Base-by-base conservation (phyloP, 371 early-diverging fungal species). In the Actinomucor elegans region DNA sequence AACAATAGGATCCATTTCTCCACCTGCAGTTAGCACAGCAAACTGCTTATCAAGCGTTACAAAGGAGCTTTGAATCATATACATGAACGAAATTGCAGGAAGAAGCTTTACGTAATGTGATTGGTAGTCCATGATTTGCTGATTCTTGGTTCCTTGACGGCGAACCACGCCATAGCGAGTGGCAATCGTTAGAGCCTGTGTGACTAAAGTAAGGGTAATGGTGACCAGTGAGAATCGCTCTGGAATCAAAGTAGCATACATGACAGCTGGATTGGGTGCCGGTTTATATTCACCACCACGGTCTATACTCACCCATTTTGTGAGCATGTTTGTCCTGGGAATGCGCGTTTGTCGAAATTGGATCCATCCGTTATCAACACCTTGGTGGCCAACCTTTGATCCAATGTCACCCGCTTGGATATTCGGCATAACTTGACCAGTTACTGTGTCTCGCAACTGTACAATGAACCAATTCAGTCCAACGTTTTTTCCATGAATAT, bases 281-380 rank as follows among this genome's bases (percentile, higher is more conserved):
- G 80, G 76, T 5, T 56, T 71, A 48, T 79, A 89, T 27, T 71
- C 71, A 37, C 91, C 92, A 43, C 77, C 69, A 24, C 80, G 68
- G 40, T 64, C 70, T 45, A 90, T 80, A 14, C 70, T 69, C 10
- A 84, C 81, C 84, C 88, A 87, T 56, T 79, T 81, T 58, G 80
- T 65, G 50, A 94, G 69, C 92, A 92, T 88, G 64, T 90, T 74
- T 43, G 79, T 79, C 35, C 93, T 83, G 4, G 93, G 91, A 35
- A 92, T 81, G 43, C 92, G 86, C 44, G 86, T 88, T 35, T 87
- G 64, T 15, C 88, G 88, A 69, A 92, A 93, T 62, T 90, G 89
- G 55, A 93, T 92, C 92, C 92, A 93, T 4, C 93, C 93, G 58
- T 93, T 93, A 71, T 93, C 93, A 12, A 91, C 79, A 55, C 93